Conservation (phyloP, 768 basidiomycete genomes). For the Auricularia sp. region DNA sequence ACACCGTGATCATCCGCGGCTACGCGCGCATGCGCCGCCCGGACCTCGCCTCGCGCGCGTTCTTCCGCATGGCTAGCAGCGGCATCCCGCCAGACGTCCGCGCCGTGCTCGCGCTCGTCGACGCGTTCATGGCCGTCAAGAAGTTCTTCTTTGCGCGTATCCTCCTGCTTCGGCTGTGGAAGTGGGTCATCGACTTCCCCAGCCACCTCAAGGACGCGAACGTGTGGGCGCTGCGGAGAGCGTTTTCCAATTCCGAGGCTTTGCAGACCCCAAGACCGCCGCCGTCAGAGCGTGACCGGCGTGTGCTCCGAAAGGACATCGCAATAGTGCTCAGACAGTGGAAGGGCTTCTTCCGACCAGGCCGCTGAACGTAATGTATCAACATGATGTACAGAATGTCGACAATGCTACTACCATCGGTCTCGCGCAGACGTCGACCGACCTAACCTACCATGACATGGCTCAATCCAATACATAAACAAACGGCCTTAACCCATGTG, state of each 20-base stretch:
- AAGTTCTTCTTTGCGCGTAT: conserved; percentile 39
- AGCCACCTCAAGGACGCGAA: conserved; percentile 31
- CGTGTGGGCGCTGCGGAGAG: conserved; percentile 34
- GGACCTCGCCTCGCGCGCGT: conserved; percentile 39
- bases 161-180: conserved; percentile 55
- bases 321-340: background rate
- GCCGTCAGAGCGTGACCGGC: background rate
- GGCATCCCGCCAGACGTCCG: conserved; percentile 61
- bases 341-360: background rate
- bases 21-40: conserved; percentile 53
- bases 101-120: conserved; percentile 58
- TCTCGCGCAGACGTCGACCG: background rate
- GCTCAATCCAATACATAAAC: background rate
- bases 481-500: background rate
- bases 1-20: conserved; percentile 67
- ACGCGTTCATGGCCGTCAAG: conserved; percentile 54
- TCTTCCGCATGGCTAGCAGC: conserved; percentile 49
- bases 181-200: conserved; percentile 52
- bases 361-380: background rate
- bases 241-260: conserved; percentile 22
- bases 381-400: too few relatives aligned
- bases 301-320: background rate
- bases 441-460: background rate
- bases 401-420: background rate
- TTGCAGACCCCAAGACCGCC: background rate